Percentiles rank a stretch among this genome's conserved stretches.
Evolutionary conservation across 2,329 filamentous ascomycete species (phyloP).

Genomic region (Fusarium duplospermum): DNA sequence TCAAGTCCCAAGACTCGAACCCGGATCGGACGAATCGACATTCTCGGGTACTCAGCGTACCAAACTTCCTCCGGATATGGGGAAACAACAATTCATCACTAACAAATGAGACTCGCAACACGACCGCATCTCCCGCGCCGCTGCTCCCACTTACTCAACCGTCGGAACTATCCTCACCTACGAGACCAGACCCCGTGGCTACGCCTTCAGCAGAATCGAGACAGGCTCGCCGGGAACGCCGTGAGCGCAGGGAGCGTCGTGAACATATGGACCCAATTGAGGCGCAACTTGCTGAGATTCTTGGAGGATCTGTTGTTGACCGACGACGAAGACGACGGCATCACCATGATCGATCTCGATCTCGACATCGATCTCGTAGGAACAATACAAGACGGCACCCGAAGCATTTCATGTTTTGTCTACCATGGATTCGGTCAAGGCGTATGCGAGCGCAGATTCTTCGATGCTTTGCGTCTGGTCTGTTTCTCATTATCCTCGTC

Average conservation of each 20-base stretch:
- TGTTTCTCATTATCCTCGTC: conserved; percentile 69
- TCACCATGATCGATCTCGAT: conserved; percentile 10
- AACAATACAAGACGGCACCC: conserved; percentile 33
- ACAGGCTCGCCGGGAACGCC: conserved; percentile 16
- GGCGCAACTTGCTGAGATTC: conserved; percentile 30
- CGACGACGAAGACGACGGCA: conserved; percentile 7
- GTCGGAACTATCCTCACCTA: conserved; percentile 9
- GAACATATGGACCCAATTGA: conserved; percentile 24
- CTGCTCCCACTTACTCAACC: conserved; percentile 19
- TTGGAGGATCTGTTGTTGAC: conserved; percentile 13
- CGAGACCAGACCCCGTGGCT: conserved; percentile 26
- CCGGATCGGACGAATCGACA: conserved; percentile 43
- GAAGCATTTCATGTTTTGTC: conserved; percentile 64
- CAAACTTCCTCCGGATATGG: conserved; percentile 30
- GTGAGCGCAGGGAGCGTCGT: conserved; percentile 1
- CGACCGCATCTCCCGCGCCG: conserved; percentile 31
- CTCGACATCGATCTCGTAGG: conserved; percentile 22
- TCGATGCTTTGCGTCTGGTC: conserved; percentile 73
- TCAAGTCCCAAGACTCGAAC: conserved; percentile 61
- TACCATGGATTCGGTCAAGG: conserved; percentile 66
- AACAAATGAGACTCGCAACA: conserved; percentile 17
- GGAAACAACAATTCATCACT: conserved; percentile 7
- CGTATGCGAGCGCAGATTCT: conserved; percentile 67
- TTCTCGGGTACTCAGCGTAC: conserved; percentile 20
- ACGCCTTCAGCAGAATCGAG: conserved; percentile 12